Conservation (phyloP, 495 filamentous ascomycete species). For the Venustampulla echinocandica region DNA sequence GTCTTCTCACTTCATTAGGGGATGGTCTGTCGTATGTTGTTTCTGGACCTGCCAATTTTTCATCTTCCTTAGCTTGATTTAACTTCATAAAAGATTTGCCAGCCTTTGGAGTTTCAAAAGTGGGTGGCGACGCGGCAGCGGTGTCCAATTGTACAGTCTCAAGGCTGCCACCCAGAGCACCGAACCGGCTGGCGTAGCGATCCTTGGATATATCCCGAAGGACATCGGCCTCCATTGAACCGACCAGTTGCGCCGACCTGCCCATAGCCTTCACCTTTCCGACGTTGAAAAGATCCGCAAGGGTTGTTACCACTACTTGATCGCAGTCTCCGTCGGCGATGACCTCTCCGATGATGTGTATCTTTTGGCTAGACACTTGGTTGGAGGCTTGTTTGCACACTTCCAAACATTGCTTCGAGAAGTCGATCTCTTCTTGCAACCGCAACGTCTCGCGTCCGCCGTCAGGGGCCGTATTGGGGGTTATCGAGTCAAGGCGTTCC, state of each 20-base stretch:
- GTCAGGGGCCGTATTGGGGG: slow-evolving; percentile 15
- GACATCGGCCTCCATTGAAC: slow-evolving; percentile 24
- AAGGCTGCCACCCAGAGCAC: slow-evolving; percentile 14
- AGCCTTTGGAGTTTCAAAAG: slow-evolving; percentile 14
- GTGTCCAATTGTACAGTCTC: slow-evolving; percentile 4
- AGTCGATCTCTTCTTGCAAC: slow-evolving; percentile 26
- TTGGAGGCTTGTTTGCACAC: slow-evolving; percentile 27
- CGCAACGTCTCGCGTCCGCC: slow-evolving; percentile 20
- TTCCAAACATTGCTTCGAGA: slow-evolving; percentile 27
- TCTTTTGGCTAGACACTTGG: slow-evolving; percentile 26
- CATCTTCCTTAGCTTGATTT: slow-evolving; percentile 13
- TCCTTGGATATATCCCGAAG: slow-evolving; percentile 24
- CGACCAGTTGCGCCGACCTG: slow-evolving; percentile 27
- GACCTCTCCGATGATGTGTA: slow-evolving; percentile 26
- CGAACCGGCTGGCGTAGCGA: slow-evolving; percentile 28
- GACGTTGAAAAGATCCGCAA: slow-evolving; percentile 30
- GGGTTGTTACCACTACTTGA: slow-evolving; percentile 30
- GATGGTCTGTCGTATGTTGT: slow-evolving; percentile 12
- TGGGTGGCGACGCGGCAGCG: slow-evolving; percentile 5
- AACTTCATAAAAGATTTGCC: slow-evolving; percentile 12
- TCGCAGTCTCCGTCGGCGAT: slow-evolving; percentile 29
- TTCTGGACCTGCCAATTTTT: slow-evolving; percentile 8
- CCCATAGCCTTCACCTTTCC: slow-evolving; percentile 23
- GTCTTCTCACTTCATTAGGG: slow-evolving; percentile 20
- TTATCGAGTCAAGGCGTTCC: slow-evolving; percentile 22